Evolutionary conservation across 2,329 filamentous ascomycete species (phyloP).

Genomic region (Thermothelomyces thermophilus): DNA sequence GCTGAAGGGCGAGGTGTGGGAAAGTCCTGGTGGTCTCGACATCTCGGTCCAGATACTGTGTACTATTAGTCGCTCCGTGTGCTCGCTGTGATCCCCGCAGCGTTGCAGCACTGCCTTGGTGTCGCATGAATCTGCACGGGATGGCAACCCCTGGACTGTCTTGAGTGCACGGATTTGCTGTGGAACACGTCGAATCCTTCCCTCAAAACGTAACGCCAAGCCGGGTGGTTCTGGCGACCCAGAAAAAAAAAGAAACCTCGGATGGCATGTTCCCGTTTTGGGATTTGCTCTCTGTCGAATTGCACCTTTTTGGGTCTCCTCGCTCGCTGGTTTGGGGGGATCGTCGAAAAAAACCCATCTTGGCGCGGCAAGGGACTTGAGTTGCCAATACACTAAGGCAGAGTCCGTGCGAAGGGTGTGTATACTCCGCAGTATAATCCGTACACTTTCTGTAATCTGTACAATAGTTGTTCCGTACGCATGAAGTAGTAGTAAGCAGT

Average conservation of each 20-base stretch:
- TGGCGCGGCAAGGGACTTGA: conserved; percentile 14
- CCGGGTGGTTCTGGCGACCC: conserved; percentile 14
- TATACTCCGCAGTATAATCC: too few relatives aligned
- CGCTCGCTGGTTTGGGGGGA: conserved; percentile 15
- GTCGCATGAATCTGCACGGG: conserved; percentile 23
- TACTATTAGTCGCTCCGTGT: conserved; percentile 1
- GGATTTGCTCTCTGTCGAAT: conserved; percentile 6
- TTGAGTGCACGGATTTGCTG: conserved; percentile 19
- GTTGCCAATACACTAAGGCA: not conserved
- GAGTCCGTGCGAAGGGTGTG: not conserved
- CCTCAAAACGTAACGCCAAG: conserved; percentile 15
- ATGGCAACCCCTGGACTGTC: conserved; percentile 15
- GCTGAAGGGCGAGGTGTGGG: too few relatives aligned
- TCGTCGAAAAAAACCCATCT: conserved; percentile 15
- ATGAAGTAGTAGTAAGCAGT: too few relatives aligned
- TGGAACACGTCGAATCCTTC: conserved; percentile 24
- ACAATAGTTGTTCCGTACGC: too few relatives aligned
- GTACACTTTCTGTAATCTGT: too few relatives aligned
- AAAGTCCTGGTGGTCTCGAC: too few relatives aligned
- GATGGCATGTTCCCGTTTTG: conserved; percentile 11
- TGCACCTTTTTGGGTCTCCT: conserved; percentile 13
- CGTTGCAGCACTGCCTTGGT: not conserved
- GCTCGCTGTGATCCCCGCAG: not conserved
- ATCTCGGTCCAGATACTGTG: too few relatives aligned
- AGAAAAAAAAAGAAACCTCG: conserved; percentile 3